These are phyloP conservation scores for Pyrenula aspistea DNA, from an alignment of 495 filamentous ascomycete species.

Conservation along the genomic window DNA sequence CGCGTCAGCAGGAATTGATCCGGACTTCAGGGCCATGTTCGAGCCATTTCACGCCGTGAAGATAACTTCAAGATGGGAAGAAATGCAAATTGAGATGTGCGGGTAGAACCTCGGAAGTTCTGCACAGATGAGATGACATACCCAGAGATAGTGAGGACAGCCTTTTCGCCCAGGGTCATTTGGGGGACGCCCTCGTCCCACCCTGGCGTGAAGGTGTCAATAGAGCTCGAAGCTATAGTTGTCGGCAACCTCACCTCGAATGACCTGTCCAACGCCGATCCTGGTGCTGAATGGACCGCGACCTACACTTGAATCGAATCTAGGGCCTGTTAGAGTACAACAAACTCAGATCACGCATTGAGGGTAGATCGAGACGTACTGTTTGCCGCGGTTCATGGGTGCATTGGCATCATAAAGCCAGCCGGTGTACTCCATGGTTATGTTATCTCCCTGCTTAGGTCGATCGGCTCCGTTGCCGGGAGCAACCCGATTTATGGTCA, in stretches of 20 bases:
- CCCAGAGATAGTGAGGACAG: conserved; percentile 64
- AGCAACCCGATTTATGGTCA: conserved; percentile 29
- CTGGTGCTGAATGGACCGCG: conserved; percentile 49
- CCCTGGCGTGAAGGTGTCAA: conserved; percentile 43
- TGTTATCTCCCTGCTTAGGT: conserved; percentile 50
- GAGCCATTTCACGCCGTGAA: background rate
- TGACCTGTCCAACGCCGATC: conserved; percentile 69
- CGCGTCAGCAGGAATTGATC: conserved; percentile 13
- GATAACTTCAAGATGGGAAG: conserved; percentile 1
- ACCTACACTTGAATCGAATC: conserved; percentile 67
- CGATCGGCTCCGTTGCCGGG: conserved; percentile 39
- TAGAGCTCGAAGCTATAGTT: no score
- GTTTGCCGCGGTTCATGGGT: conserved; percentile 28
- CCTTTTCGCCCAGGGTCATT: conserved; percentile 74
- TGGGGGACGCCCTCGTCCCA: conserved; percentile 77
- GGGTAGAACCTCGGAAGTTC: no score
- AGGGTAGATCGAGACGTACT: conserved; percentile 23
- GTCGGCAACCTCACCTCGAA: conserved; percentile 43
- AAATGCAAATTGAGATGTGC: no score
- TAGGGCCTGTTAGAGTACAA: conserved; percentile 14
- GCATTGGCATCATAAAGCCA: conserved; percentile 56
- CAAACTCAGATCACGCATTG: background rate
- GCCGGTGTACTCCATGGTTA: conserved; percentile 76
- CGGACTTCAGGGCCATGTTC: background rate
- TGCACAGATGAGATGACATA: no score